A percentile compares a stretch with the other conserved stretches of the same genome.
Conservation (phyloP, 345 rosid genomes). For the Ceriops zippeliana region DNA sequence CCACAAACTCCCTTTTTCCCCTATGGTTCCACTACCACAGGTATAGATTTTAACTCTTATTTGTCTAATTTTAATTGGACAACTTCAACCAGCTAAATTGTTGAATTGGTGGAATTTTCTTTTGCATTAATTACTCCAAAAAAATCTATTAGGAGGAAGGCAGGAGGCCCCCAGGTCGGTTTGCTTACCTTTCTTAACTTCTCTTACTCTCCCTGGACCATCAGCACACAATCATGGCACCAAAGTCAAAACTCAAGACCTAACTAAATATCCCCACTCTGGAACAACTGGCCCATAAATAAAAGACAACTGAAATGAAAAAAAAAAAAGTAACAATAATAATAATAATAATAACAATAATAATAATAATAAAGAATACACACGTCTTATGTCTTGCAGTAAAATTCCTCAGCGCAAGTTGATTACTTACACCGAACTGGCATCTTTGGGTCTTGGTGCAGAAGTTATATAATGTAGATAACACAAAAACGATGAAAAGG, state of each 20-base stretch:
- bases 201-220: constrained; percentile 29
- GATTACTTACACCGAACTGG: constrained; percentile 16
- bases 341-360: not conserved
- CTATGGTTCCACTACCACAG: no score
- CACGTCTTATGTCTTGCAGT: not conserved
- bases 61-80: no score
- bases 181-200: constrained; percentile 6
- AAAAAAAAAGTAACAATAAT: not conserved
- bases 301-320: not conserved
- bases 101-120: no score
- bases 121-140: no score
- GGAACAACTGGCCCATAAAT: constrained; percentile 6
- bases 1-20: no score
- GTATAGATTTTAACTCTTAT: no score
- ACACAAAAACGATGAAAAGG: constrained; percentile 61
- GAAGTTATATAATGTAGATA: constrained; percentile 21
- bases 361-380: not conserved
- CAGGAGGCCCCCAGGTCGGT: constrained; percentile 18
- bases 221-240: constrained; percentile 35
- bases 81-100: no score
- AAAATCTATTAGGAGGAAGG: not conserved
- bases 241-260: constrained; percentile 45
- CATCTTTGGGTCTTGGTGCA: constrained; percentile 18
- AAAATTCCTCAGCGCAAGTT: not conserved
- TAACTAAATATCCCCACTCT: constrained; percentile 27